Base-by-base conservation (phyloP, 2,329 filamentous ascomycete species). In the Cyphellophora europaea region DNA sequence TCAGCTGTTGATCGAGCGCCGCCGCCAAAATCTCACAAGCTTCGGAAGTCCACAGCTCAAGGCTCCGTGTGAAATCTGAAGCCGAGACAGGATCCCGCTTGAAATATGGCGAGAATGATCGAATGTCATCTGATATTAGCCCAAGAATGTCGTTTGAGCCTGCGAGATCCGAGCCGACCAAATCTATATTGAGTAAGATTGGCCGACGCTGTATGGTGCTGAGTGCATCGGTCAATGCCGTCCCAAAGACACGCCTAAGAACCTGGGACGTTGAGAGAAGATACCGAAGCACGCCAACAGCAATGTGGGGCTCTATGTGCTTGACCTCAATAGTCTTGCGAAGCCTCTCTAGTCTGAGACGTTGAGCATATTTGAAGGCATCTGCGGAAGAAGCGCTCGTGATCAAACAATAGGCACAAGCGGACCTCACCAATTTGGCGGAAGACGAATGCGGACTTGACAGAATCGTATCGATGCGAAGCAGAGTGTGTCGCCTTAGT, bases 21-120 rank as follows among this genome's bases (percentile, higher is more conserved):
- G 69, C 57, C 2, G 82, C 54, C 36, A 86, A 61, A 5, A 70
- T 65, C 29, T 71, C 61, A 12, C 74, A 72, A 2, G 76, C 77
- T 33, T 69, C 67, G 33, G 66, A 66, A 0, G 77, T 75, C 82
- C 82, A 88, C 17, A 53, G 55, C 14, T 67, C 68, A 11, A 85
- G 66, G 56, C 74, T 74, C 2, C 74, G 70, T 27, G 70, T 67
- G 1, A 74, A 73, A 41, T 77, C 70, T 15, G 65, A 59, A 13
- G 71, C 74, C 15, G 77, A 72, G 4, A 84, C 57, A 45, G 91
- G 82, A 45, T 88, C 84, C 49, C 93, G 79, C 18, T 83, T 77
- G 21, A 93, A 82, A 62, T 86, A 94, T 0, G 88, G 88, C 1
- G 79, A 89, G 53, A 93, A 95, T 45, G 81, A 82, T 30, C 74